Percentiles rank a stretch among this genome's conserved stretches.
Conservation (phyloP, 345 rosid species). For the Durio zibethinus region DNA sequence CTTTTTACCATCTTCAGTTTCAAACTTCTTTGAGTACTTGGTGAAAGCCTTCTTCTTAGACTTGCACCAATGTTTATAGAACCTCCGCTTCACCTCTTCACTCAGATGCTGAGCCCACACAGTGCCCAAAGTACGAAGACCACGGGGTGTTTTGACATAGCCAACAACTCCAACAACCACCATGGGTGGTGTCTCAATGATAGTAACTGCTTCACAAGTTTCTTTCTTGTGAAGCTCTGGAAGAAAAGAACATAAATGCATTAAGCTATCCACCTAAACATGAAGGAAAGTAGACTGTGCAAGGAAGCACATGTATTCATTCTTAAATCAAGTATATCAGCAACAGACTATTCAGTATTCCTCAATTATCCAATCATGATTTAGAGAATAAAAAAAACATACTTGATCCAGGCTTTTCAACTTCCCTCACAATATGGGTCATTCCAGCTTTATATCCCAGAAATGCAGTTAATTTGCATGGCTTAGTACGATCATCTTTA, state of each 20-base stretch:
- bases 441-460: slow-evolving; percentile 94
- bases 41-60: slow-evolving; percentile 90
- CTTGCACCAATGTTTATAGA: slow-evolving; percentile 86
- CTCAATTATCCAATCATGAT: not conserved
- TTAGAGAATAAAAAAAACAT: slow-evolving; percentile 8
- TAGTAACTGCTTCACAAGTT: slow-evolving; percentile 85
- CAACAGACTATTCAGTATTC: not conserved
- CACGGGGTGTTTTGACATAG: slow-evolving; percentile 75
- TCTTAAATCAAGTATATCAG: not conserved
- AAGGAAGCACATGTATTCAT: not conserved
- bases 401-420: slow-evolving; percentile 95
- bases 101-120: slow-evolving; percentile 93
- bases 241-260: not conserved
- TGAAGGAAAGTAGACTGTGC: not conserved
- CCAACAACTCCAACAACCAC: slow-evolving; percentile 91
- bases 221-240: slow-evolving; percentile 93
- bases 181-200: slow-evolving; percentile 89
- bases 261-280: not conserved
- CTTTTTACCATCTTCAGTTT: slow-evolving; percentile 71
- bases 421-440: slow-evolving; percentile 95
- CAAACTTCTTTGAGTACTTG: slow-evolving; percentile 57
- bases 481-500: slow-evolving; percentile 70
- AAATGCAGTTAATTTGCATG: slow-evolving; percentile 76
- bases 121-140: slow-evolving; percentile 70
- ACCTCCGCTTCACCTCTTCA: slow-evolving; percentile 82